Evolutionary conservation across 2,329 filamentous ascomycete genomes (phyloP).

Genomic region (Clonostachys rosea): DNA sequence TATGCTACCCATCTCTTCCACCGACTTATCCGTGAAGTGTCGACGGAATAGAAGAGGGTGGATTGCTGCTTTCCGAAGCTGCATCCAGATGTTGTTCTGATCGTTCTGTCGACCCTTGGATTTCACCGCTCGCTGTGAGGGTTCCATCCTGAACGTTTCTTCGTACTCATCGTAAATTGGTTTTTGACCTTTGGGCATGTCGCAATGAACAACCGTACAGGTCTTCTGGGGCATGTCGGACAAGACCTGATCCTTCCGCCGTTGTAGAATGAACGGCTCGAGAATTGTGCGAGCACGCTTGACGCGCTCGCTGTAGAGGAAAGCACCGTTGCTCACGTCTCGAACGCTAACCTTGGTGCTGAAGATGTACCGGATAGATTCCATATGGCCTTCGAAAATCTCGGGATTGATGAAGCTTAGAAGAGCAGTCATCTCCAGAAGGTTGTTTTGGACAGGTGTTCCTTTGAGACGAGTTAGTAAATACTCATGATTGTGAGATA

Average conservation of each 20-base stretch:
- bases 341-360: slow-evolving; percentile 85
- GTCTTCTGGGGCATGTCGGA: slow-evolving; percentile 76
- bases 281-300: slow-evolving; percentile 85
- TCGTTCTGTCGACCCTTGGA: slow-evolving; percentile 42
- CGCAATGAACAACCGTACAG: slow-evolving; percentile 73
- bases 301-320: slow-evolving; percentile 84
- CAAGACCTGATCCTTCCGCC: slow-evolving; percentile 92
- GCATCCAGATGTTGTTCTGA: slow-evolving; percentile 75
- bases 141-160: slow-evolving; percentile 59
- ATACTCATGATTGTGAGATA: background rate
- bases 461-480: slow-evolving; percentile 48
- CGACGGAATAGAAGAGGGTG: slow-evolving; percentile 85
- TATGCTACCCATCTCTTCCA: slow-evolving; percentile 73
- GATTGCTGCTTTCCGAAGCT: slow-evolving; percentile 85
- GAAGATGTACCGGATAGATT: slow-evolving; percentile 83
- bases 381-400: slow-evolving; percentile 72
- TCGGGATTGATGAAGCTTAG: slow-evolving; percentile 90
- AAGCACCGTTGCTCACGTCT: slow-evolving; percentile 72
- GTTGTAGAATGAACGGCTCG: slow-evolving; percentile 88
- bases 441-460: slow-evolving; percentile 90
- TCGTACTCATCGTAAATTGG: slow-evolving; percentile 66
- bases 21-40: slow-evolving; percentile 69
- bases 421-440: slow-evolving; percentile 85
- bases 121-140: slow-evolving; percentile 46
- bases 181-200: slow-evolving; percentile 68